Percentiles rank a stretch among this genome's conserved stretches.
These are phyloP conservation scores for Plasmodium vivax DNA, from an alignment of 169 alveolate species.

Conservation along the genomic window DNA sequence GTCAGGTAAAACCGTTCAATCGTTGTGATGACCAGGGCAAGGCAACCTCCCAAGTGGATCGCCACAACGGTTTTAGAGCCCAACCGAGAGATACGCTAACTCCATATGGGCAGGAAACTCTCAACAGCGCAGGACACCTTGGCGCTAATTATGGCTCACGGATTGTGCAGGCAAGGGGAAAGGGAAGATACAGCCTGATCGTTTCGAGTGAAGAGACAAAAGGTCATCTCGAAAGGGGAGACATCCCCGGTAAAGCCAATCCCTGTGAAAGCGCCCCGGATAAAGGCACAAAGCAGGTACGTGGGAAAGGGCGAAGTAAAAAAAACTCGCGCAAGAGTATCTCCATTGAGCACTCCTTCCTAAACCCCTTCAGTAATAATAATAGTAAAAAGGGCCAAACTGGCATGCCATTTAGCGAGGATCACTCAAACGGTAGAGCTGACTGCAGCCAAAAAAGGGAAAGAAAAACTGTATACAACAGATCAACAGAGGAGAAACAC, in stretches of 20 bases:
- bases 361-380: conserved; percentile 57
- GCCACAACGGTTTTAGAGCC: not conserved
- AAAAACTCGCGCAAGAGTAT: conserved; percentile 54
- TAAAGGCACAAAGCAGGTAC: not conserved
- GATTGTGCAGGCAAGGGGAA: not conserved
- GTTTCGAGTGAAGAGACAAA: not conserved
- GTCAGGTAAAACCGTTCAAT: not conserved
- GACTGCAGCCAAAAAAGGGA: not conserved
- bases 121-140: not conserved
- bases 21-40: not conserved
- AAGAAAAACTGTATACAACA: not conserved
- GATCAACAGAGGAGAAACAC: not conserved
- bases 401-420: not conserved
- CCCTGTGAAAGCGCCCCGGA: not conserved
- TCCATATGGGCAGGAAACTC: not conserved
- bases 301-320: not conserved
- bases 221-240: not conserved
- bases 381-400: conserved; percentile 1
- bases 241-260: not conserved
- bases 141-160: not conserved
- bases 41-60: not conserved
- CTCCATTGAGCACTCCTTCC: conserved; percentile 68
- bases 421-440: not conserved
- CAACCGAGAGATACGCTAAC: not conserved
- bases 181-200: not conserved